These are phyloP conservation scores for Hypsizygus marmoreus DNA, from an alignment of 768 basidiomycete species.

Conservation along the genomic window DNA sequence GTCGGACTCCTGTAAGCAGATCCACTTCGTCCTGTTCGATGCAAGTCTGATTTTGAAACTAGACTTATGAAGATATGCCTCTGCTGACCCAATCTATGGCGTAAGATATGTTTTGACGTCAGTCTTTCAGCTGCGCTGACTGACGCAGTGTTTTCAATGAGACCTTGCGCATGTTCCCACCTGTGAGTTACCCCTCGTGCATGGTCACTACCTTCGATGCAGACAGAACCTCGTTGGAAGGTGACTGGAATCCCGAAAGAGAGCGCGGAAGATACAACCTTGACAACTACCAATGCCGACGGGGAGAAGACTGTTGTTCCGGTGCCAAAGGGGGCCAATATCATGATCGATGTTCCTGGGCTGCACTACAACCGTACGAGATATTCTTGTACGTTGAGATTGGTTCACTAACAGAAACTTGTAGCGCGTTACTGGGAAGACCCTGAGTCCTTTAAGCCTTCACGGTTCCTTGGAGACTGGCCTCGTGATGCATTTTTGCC, in stretches of 20 bases:
- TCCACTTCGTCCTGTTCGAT: neutral
- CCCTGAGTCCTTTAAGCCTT: constrained; percentile 45
- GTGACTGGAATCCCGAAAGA: constrained; percentile 44
- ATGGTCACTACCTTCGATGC: neutral
- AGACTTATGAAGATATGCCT: constrained; percentile 45
- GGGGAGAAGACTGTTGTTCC: constrained; percentile 41
- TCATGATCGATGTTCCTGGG: constrained; percentile 39
- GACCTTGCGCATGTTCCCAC: constrained; percentile 48
- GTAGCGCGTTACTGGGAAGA: constrained; percentile 59
- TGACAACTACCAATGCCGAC: constrained; percentile 31
- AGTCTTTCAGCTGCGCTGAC: constrained; percentile 1
- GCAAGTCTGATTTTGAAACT: neutral
- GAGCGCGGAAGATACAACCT: constrained; percentile 47
- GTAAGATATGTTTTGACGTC: constrained; percentile 21
- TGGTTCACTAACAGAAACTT: neutral
- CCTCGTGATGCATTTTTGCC: constrained; percentile 56
- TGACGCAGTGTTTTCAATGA: constrained; percentile 47
- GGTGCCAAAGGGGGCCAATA: constrained; percentile 42
- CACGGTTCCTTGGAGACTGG: constrained; percentile 56
- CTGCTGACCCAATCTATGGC: constrained; percentile 40
- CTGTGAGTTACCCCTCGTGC: constrained; percentile 31
- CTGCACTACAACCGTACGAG: constrained; percentile 54
- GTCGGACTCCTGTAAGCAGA: constrained; percentile 30
- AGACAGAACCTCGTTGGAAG: constrained; percentile 20
- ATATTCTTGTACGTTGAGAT: neutral